phyloP scores from a whole-genome alignment of 2,329 filamentous ascomycete genomes.

The Xylariaceae sp. region DNA sequence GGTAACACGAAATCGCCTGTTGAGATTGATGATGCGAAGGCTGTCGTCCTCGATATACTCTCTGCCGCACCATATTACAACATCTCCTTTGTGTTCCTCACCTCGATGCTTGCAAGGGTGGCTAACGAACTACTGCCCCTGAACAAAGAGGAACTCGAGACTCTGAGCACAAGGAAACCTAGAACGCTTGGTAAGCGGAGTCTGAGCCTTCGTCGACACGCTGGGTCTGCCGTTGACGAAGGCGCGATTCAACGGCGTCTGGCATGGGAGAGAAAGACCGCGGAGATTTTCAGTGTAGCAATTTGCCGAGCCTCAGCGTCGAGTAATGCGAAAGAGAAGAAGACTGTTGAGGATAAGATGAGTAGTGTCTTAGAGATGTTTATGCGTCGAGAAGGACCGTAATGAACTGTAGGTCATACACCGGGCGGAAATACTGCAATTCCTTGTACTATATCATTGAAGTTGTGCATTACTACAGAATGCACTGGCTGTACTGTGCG shows the following conservation, averaged over 20 bases:
- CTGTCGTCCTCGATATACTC: conserved; percentile 66
- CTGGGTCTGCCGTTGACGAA: conserved; percentile 31
- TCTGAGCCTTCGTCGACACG: conserved; percentile 42
- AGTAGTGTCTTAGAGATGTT: conserved; percentile 68
- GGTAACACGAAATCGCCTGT: conserved; percentile 14
- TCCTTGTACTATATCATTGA: too few species aligned
- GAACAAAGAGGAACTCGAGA: conserved; percentile 34
- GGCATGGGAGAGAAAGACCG: conserved; percentile 57
- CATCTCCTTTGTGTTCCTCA: conserved; percentile 84
- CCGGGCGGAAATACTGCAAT: too few species aligned
- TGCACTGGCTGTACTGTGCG: too few species aligned
- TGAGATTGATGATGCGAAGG: conserved; percentile 43
- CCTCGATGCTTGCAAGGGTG: conserved; percentile 63
- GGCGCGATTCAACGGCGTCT: conserved; percentile 52
- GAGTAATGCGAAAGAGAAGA: conserved; percentile 52
- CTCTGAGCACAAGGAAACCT: conserved; percentile 24
- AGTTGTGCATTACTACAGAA: too few species aligned
- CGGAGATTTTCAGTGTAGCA: conserved; percentile 60
- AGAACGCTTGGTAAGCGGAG: conserved; percentile 38
- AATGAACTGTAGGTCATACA: too few species aligned
- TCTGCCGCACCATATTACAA: conserved; percentile 71
- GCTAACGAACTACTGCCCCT: conserved; percentile 45
- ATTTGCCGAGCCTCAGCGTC: conserved; percentile 50
- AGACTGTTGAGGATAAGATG: conserved; percentile 59
- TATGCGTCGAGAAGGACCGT: conserved; percentile 36